Conservation (phyloP, 148 eudicot species). For the Arbutus unedo region DNA sequence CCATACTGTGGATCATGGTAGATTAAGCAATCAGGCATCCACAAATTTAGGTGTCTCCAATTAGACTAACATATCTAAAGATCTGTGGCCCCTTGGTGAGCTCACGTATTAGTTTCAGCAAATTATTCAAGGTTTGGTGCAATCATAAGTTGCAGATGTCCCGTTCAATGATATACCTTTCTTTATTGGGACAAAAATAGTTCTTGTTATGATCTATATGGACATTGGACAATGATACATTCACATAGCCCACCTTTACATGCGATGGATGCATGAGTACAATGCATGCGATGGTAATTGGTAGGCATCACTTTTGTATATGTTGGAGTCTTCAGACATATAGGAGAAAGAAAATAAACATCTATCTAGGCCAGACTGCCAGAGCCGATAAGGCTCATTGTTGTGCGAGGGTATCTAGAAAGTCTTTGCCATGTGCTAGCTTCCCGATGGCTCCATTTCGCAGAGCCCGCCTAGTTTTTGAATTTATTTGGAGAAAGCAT, state of each 20-base stretch:
- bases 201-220: background rate
- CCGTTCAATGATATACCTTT: background rate
- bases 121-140: background rate
- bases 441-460: background rate
- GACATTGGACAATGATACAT: background rate
- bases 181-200: slow-evolving; percentile 4
- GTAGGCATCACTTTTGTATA: background rate
- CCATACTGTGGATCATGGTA: background rate
- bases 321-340: background rate
- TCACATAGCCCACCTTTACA: background rate
- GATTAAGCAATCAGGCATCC: background rate
- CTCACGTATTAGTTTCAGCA: background rate
- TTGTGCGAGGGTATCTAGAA: background rate
- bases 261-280: background rate
- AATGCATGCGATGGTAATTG: background rate
- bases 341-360: background rate
- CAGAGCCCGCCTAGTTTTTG: background rate
- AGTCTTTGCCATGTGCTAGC: background rate
- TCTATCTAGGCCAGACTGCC: background rate
- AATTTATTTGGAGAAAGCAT: background rate
- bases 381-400: background rate
- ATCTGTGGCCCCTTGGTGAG: background rate
- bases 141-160: slow-evolving; percentile 1
- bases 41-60: background rate
- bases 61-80: background rate